phyloP scores from a whole-genome alignment of 2,329 filamentous ascomycete genomes.

The Zalaria sp. region DNA sequence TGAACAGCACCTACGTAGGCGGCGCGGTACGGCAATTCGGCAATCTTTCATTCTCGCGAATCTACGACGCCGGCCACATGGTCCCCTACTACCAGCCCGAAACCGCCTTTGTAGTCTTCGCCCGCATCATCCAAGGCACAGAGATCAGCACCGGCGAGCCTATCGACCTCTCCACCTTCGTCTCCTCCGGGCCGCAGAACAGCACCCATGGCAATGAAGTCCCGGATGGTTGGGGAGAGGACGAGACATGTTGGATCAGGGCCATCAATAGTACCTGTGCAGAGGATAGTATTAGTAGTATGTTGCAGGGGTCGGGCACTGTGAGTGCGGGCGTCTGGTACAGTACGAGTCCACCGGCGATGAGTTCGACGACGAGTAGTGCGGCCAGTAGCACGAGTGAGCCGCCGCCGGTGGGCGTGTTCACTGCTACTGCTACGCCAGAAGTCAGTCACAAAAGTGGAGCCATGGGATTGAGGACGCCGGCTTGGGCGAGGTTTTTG shows the following conservation, averaged over 20 bases:
- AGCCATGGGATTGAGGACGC: conserved; percentile 2
- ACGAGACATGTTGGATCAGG: conserved; percentile 48
- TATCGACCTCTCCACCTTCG: conserved; percentile 38
- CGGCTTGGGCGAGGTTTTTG: neutral
- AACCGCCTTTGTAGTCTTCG: conserved; percentile 40
- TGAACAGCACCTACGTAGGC: conserved; percentile 45
- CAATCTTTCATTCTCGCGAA: conserved; percentile 41
- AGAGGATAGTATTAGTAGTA: conserved; percentile 32
- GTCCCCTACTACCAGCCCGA: conserved; percentile 38
- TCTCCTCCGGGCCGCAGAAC: conserved; percentile 43
- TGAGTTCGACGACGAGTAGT: conserved; percentile 1
- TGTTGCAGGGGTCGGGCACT: conserved; percentile 36
- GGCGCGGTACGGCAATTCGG: conserved; percentile 65
- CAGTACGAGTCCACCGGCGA: conserved; percentile 14
- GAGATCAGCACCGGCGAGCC: conserved; percentile 35
- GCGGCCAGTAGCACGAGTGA: conserved; percentile 1
- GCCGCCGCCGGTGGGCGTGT: conserved; percentile 18
- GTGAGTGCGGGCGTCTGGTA: conserved; percentile 48
- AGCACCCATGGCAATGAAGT: conserved; percentile 42
- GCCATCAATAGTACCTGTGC: conserved; percentile 38
- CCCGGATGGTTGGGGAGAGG: conserved; percentile 26
- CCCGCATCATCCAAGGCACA: conserved; percentile 34
- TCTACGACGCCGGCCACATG: conserved; percentile 40
- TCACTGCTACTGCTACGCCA: conserved; percentile 23
- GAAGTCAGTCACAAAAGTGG: conserved; percentile 8